These are phyloP conservation scores for Thuja plicata DNA, from an alignment of 83 land plant genomes.

Conservation along the genomic window DNA sequence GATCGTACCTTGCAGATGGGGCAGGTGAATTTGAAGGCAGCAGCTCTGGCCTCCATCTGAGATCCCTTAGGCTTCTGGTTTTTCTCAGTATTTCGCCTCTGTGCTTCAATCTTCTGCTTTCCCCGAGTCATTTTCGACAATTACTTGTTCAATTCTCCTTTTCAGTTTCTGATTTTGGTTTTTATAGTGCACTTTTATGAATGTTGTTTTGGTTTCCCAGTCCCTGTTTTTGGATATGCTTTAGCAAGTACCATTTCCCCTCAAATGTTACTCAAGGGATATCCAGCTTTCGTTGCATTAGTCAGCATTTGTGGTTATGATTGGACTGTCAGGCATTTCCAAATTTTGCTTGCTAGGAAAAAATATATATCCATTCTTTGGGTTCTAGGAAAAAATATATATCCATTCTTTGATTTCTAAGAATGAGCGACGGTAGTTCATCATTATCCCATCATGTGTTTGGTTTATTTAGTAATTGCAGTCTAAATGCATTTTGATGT, in stretches of 20 bases:
- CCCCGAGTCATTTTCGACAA: conserved; percentile 72
- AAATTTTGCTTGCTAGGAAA: neutral
- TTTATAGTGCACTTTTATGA: neutral
- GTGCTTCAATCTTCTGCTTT: conserved; percentile 95
- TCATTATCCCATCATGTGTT: neutral
- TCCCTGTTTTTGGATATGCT: no score
- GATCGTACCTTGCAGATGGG: conserved; percentile 76
- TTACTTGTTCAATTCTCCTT: neutral
- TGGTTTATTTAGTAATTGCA: neutral
- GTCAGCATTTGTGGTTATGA: neutral
- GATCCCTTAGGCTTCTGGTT: conserved; percentile 90
- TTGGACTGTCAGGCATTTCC: neutral
- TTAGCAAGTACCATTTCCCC: neutral
- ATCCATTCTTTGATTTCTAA: neutral
- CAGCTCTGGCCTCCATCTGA: conserved; percentile 86
- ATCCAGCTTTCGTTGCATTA: neutral
- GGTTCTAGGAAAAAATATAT: no score
- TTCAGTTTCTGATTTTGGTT: neutral
- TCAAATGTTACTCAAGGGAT: neutral
- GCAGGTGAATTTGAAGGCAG: conserved; percentile 76
- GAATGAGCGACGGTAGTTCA: neutral
- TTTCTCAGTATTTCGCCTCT: conserved; percentile 75
- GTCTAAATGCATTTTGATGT: no score
- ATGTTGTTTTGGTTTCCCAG: no score
- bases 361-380: neutral